phyloP scores from a whole-genome alignment of 306 rosid genomes.

The Erythrophleum fordii region DNA sequence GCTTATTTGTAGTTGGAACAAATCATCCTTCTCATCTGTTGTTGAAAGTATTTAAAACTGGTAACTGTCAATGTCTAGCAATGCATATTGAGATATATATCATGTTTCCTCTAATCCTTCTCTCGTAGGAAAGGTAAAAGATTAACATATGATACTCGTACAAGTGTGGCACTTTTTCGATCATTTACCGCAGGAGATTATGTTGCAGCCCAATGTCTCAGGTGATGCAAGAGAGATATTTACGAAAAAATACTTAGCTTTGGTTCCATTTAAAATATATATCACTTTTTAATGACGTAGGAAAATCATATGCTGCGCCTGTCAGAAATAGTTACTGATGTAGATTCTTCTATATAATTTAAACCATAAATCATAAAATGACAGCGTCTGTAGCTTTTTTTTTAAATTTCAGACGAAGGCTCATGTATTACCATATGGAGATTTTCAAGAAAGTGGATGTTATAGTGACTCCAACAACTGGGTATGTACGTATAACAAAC shows the following conservation, averaged over 20 bases:
- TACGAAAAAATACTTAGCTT: constrained; percentile 22
- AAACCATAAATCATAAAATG: not conserved
- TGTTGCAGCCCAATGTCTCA: constrained; percentile 82
- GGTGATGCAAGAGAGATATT: constrained; percentile 53
- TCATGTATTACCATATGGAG: constrained; percentile 87
- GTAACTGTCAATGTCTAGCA: constrained; percentile 13
- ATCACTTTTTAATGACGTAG: constrained; percentile 10
- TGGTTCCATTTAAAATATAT: constrained; percentile 13
- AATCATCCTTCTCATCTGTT: constrained; percentile 22
- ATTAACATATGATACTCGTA: constrained; percentile 80
- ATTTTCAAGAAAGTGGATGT: constrained; percentile 90
- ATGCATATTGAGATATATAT: not conserved
- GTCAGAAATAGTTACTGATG: not conserved
- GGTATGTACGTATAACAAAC: constrained; percentile 56
- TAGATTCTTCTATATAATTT: constrained; percentile 9
- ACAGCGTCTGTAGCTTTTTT: not conserved
- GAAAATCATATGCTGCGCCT: constrained; percentile 6
- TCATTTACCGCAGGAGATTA: constrained; percentile 88
- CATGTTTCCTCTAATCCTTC: constrained; percentile 24
- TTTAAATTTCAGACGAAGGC: constrained; percentile 75
- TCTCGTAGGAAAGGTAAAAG: constrained; percentile 59
- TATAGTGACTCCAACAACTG: constrained; percentile 98
- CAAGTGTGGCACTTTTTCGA: constrained; percentile 73
- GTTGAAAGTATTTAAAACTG: constrained; percentile 19
- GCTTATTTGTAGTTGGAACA: constrained; percentile 1